These are phyloP conservation scores for Aspergillus spinulosporus DNA, from an alignment of 2,329 filamentous ascomycete genomes.

Conservation along the genomic window DNA sequence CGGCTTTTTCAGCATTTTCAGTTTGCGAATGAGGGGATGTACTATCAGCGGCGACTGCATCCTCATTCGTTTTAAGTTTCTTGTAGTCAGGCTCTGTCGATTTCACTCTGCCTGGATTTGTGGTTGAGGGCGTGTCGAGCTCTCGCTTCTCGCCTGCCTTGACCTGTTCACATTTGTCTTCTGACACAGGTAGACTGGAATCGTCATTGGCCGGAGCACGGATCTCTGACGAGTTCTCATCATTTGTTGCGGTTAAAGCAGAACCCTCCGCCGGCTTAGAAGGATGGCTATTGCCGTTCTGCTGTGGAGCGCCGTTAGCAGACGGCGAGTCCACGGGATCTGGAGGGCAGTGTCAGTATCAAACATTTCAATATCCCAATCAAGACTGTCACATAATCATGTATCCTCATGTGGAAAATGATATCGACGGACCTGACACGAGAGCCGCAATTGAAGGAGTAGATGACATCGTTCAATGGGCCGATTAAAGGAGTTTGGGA, in stretches of 20 bases:
- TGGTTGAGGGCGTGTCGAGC: constrained; percentile 18
- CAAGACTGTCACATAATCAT: neutral
- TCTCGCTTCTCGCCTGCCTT: constrained; percentile 30
- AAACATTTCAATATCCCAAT: neutral
- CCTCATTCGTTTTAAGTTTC: constrained; percentile 35
- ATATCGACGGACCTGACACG: constrained; percentile 28
- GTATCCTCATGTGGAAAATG: neutral
- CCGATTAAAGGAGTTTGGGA: constrained; percentile 19
- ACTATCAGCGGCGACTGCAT: constrained; percentile 20
- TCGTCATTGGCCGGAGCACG: constrained; percentile 3
- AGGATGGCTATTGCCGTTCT: constrained; percentile 9
- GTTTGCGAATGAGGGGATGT: constrained; percentile 3
- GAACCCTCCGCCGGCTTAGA: constrained; percentile 8
- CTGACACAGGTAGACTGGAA: constrained; percentile 1
- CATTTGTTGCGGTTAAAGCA: constrained; percentile 7
- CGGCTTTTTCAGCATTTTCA: constrained; percentile 6
- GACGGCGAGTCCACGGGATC: constrained; percentile 11
- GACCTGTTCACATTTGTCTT: constrained; percentile 16
- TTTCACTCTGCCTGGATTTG: constrained; percentile 18
- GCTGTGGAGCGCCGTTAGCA: constrained; percentile 4
- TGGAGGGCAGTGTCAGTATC: constrained; percentile 24
- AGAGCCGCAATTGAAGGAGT: constrained; percentile 21
- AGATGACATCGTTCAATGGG: constrained; percentile 27
- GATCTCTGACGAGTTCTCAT: constrained; percentile 13
- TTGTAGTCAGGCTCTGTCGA: constrained; percentile 32